These are phyloP conservation scores for Forsythia viridissima DNA, from an alignment of 257 asterid genomes.

Conservation along the genomic window DNA sequence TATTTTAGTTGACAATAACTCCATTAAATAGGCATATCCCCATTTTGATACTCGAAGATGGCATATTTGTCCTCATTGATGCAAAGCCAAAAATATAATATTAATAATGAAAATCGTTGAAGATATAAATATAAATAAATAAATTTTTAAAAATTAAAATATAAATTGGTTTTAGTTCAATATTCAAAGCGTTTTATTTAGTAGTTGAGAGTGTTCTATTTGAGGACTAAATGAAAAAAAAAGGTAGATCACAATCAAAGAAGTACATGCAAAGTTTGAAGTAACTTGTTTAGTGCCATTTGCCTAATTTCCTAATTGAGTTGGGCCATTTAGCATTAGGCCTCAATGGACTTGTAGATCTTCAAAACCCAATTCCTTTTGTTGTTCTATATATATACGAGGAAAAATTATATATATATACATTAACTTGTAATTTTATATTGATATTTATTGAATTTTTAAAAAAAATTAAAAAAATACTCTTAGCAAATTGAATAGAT, in stretches of 20 bases:
- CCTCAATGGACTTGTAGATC: neutral
- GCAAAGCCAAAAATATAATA: neutral
- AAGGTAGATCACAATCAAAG: too few species aligned
- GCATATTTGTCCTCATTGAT: neutral
- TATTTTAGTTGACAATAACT: neutral
- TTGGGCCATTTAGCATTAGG: neutral
- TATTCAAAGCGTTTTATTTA: neutral
- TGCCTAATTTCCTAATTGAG: neutral
- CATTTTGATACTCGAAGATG: neutral
- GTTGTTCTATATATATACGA: too few species aligned
- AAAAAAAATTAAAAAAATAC: too few species aligned
- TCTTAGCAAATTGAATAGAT: too few species aligned
- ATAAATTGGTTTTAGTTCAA: neutral
- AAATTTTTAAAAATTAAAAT: too few species aligned
- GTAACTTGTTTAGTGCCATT: neutral
- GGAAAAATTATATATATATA: too few species aligned
- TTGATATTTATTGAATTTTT: too few species aligned
- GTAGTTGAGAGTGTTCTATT: neutral
- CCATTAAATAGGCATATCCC: neutral
- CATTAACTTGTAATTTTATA: too few species aligned
- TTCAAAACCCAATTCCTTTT: neutral
- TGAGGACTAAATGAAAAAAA: neutral
- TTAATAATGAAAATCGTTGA: neutral
- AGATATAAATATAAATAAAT: neutral
- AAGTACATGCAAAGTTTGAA: too few species aligned